These are phyloP conservation scores for Fraxinus excelsior DNA, from an alignment of 257 asterid species.

Conservation along the genomic window DNA sequence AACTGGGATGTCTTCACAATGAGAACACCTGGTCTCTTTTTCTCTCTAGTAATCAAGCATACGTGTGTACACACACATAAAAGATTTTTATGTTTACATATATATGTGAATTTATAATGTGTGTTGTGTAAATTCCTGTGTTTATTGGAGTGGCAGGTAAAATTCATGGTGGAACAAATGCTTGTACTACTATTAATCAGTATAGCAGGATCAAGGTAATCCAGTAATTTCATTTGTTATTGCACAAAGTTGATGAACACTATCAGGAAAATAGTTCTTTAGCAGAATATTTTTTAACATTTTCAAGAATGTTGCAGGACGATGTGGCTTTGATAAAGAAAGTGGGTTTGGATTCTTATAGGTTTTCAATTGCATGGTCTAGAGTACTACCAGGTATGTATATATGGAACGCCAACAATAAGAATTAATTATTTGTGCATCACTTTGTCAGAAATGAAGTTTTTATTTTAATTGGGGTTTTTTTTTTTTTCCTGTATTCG, in stretches of 20 bases:
- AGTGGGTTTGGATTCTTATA: conserved; percentile 25
- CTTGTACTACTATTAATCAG: conserved; percentile 42
- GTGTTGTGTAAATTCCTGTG: no score
- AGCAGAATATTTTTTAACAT: no score
- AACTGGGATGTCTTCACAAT: conserved; percentile 46
- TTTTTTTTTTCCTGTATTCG: no score
- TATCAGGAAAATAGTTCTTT: no score
- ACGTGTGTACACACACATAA: no score
- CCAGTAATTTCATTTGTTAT: no score
- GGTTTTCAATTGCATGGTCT: conserved; percentile 34
- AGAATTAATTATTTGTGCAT: not conserved
- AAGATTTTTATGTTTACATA: no score
- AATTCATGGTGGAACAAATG: conserved; percentile 37
- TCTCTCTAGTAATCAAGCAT: not conserved
- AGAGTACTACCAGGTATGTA: conserved; percentile 33
- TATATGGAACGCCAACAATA: not conserved
- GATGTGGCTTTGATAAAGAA: conserved; percentile 30
- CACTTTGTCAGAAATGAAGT: not conserved
- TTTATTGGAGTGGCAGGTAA: conserved; percentile 22
- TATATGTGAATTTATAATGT: no score
- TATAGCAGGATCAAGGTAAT: conserved; percentile 37
- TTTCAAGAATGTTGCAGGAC: conserved; percentile 24
- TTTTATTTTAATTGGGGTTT: no score
- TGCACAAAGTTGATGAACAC: not conserved
- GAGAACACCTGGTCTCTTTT: conserved; percentile 16